phyloP scores from a whole-genome alignment of 164 flowering plant genomes.

The Amborella trichopoda region DNA sequence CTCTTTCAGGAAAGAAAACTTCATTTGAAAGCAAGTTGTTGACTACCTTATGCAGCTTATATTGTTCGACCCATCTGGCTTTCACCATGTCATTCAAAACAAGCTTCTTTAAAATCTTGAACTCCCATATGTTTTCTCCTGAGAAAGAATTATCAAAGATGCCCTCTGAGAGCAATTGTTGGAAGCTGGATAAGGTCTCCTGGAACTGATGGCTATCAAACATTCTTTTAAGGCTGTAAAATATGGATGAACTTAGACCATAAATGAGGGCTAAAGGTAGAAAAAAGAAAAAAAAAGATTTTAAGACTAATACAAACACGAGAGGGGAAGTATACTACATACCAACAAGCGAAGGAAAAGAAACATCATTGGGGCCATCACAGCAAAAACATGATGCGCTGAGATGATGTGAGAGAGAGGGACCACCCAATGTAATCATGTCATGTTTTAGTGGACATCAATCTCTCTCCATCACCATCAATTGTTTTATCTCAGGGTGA shows the following conservation, averaged over 20 bases:
- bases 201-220: constrained; percentile 56
- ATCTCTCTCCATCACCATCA: no score
- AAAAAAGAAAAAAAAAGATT: constrained; percentile 1
- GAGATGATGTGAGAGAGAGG: no score
- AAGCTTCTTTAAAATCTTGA: constrained; percentile 49
- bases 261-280: no score
- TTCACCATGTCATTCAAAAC: constrained; percentile 37
- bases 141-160: constrained; percentile 47
- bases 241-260: no score
- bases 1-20: neutral
- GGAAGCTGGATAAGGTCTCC: constrained; percentile 57
- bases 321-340: no score
- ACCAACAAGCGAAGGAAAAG: no score
- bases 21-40: neutral
- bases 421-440: no score
- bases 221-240: constrained; percentile 71
- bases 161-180: constrained; percentile 67
- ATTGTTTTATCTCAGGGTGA: no score
- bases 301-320: no score
- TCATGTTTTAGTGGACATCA: no score
- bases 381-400: no score
- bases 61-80: constrained; percentile 67
- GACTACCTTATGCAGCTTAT: constrained; percentile 52
- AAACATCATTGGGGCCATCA: no score
- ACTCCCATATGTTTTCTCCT: constrained; percentile 40